Evolutionary conservation across 345 rosid genomes (phyloP), one percentile per base, ranked within the genome.

Genomic region (Bruguiera sexangula): DNA sequence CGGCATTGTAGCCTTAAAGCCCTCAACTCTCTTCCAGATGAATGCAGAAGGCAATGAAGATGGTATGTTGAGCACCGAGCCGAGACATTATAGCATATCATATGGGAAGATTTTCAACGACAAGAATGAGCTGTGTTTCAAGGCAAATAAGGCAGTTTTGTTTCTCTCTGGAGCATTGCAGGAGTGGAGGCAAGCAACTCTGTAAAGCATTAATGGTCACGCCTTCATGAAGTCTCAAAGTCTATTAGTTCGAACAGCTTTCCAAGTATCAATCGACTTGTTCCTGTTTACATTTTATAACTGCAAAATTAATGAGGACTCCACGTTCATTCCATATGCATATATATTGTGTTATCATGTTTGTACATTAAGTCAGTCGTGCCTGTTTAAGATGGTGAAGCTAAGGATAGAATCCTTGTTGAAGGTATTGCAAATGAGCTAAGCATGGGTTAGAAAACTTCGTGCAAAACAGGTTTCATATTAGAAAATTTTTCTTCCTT

Each of bases 121-220:
- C 36, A 34, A 34, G 36, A 80, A 74, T 85, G 77, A 48, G 66
- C 46, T 29, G 73, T 1, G 72, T 92, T 52, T 60, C 69, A 65
- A 88, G 74, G 98, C 86, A 22, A 93, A 34, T 93, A 57, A 70
- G 96, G 65, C 96, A 90, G 73, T 93, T 93, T 66, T 89, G 91
- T 74, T 86, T 90, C 79, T 83, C 93, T 15, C 63, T 93, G 75
- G 96, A 90, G 62, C 88, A 93, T 68, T 93, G 84, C 76, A 84
- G 84, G 81, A 86, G 78, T 13, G 89, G 89, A 29, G 89, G 90
- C 48, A 84, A 81, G 63, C 82, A 88, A 67, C 82, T 88, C 61
- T 71, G 84, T 53, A 71, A 78, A 70, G 84, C 83, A 54, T 76
- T 90, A 39, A 69, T 71, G 29, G 77, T 74, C 65, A 74, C 80